These are phyloP conservation scores for Phytophthora ohioensis DNA, from an alignment of 352 stramenopile genomes.

Conservation along the genomic window DNA sequence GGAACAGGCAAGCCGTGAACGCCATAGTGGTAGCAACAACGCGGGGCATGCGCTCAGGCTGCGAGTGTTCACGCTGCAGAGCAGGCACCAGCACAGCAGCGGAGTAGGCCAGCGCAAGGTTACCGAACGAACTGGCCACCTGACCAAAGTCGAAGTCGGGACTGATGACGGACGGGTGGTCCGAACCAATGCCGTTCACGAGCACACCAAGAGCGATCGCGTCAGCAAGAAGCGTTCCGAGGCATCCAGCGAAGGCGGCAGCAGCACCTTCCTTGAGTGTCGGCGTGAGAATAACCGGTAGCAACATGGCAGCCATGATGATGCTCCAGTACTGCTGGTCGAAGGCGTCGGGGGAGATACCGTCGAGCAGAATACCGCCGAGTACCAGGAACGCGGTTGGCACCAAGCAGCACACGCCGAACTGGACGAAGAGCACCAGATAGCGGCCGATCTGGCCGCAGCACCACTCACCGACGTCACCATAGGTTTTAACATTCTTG, in stretches of 20 bases:
- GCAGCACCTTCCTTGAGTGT: slow-evolving; percentile 70
- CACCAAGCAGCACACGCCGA: slow-evolving; percentile 65
- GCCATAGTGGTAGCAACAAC: slow-evolving; percentile 59
- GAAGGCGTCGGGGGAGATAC: slow-evolving; percentile 62
- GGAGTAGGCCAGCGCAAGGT: slow-evolving; percentile 66
- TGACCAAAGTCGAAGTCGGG: slow-evolving; percentile 61
- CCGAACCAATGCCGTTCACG: slow-evolving; percentile 48
- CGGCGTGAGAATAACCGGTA: slow-evolving; percentile 64
- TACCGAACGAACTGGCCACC: slow-evolving; percentile 65
- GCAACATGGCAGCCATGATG: slow-evolving; percentile 60
- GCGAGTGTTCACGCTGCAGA: slow-evolving; percentile 70
- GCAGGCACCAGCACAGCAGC: slow-evolving; percentile 65
- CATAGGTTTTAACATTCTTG: slow-evolving; percentile 66
- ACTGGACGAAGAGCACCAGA: slow-evolving; percentile 61
- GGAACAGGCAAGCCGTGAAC: slow-evolving; percentile 58
- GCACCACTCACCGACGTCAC: slow-evolving; percentile 71
- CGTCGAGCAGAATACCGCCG: slow-evolving; percentile 61
- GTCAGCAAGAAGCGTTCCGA: slow-evolving; percentile 67
- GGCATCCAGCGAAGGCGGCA: slow-evolving; percentile 59
- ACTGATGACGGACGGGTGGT: slow-evolving; percentile 45
- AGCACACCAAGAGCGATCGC: slow-evolving; percentile 57
- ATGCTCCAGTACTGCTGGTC: slow-evolving; percentile 64
- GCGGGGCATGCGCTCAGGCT: slow-evolving; percentile 65
- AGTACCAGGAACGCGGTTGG: slow-evolving; percentile 70
- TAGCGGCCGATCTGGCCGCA: slow-evolving; percentile 56